Percentiles rank a stretch among this genome's conserved stretches.
These are phyloP conservation scores for Sordariomycetes sp. DNA, from an alignment of 2,329 filamentous ascomycete species.

Conservation along the genomic window DNA sequence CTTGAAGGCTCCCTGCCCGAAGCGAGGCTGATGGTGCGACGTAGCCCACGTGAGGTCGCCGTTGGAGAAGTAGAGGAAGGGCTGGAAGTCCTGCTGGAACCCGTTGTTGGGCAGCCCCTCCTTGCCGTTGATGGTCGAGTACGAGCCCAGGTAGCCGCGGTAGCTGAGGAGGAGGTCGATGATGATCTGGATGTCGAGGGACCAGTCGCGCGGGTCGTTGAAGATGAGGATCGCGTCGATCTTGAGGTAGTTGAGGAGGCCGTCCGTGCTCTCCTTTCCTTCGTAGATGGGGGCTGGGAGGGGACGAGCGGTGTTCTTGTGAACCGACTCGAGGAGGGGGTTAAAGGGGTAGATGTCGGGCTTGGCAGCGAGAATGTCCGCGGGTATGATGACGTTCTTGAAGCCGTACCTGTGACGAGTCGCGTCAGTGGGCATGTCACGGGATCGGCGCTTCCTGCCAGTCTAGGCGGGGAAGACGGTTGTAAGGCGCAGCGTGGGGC, in stretches of 20 bases:
- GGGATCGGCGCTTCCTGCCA: too few species aligned
- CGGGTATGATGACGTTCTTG: conserved; percentile 69
- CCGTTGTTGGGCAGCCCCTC: conserved; percentile 52
- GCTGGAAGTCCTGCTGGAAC: conserved; percentile 75
- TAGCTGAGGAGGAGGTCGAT: conserved; percentile 70
- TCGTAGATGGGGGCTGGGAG: conserved; percentile 36
- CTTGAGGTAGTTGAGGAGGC: conserved; percentile 38
- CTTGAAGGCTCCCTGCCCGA: conserved; percentile 86
- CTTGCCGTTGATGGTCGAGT: conserved; percentile 59
- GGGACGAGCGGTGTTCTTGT: conserved; percentile 41
- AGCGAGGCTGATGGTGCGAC: conserved; percentile 67
- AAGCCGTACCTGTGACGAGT: conserved; percentile 47
- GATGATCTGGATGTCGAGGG: conserved; percentile 74
- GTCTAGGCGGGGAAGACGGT: too few species aligned
- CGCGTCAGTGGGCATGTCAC: too few species aligned
- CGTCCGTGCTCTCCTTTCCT: conserved; percentile 21
- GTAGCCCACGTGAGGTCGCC: conserved; percentile 84
- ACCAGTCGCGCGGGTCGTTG: conserved; percentile 96
- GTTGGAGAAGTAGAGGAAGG: conserved; percentile 77
- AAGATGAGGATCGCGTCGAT: conserved; percentile 89
- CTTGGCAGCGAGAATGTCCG: conserved; percentile 64
- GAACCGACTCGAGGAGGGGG: conserved; percentile 47
- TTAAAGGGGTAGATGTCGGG: conserved; percentile 78
- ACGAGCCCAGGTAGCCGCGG: conserved; percentile 68
- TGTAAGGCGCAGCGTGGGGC: not conserved